Conservation (phyloP, 1,139 yeast genomes). For the Suhomyces bribrorum region DNA sequence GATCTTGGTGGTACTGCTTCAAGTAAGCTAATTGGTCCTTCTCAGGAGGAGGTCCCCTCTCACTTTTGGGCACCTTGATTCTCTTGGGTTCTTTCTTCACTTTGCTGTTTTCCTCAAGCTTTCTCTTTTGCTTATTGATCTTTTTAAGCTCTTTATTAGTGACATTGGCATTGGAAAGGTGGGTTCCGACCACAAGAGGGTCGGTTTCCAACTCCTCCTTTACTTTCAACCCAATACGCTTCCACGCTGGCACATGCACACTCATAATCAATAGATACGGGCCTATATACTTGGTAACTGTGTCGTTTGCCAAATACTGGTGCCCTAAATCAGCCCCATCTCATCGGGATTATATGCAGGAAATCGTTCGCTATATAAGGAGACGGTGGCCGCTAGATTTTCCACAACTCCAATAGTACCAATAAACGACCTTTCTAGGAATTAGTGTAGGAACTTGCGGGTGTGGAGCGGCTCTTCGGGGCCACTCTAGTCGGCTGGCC, state of each 20-base stretch:
- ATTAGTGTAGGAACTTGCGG: conserved; percentile 11
- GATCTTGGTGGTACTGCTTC: conserved; percentile 62
- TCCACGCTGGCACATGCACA: conserved; percentile 81
- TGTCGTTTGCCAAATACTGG: background rate
- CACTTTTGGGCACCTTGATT: conserved; percentile 70
- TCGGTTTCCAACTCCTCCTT: conserved; percentile 42
- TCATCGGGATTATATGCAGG: conserved; percentile 6
- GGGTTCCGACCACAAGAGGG: conserved; percentile 41
- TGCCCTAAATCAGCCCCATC: background rate
- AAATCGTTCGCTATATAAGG: background rate
- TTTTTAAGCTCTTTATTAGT: conserved; percentile 51
- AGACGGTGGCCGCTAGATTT: background rate
- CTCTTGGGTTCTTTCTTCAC: conserved; percentile 69
- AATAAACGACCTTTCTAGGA: background rate
- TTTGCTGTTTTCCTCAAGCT: conserved; percentile 22
- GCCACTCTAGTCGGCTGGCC: conserved; percentile 4
- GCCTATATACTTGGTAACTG: background rate
- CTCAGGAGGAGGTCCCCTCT: conserved; percentile 74
- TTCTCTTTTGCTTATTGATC: conserved; percentile 41
- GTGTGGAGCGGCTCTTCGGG: conserved; percentile 10
- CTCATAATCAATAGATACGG: conserved; percentile 19
- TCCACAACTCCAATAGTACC: background rate
- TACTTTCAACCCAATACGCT: conserved; percentile 72
- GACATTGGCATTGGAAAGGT: conserved; percentile 47
- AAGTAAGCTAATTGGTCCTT: conserved; percentile 80